phyloP scores from a whole-genome alignment of 306 rosid genomes.

The Pachyrhizus erosus region DNA sequence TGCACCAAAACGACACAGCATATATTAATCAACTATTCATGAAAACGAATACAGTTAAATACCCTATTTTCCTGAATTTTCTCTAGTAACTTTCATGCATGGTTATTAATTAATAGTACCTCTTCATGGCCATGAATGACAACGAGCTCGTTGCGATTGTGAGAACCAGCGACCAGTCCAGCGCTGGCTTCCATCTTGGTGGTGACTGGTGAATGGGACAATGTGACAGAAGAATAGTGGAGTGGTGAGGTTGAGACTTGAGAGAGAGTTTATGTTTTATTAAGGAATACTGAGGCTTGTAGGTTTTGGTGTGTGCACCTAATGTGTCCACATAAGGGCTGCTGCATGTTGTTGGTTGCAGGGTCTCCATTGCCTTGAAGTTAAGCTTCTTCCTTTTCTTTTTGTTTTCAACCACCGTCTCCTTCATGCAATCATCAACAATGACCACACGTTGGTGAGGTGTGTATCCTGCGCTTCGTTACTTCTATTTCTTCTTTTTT shows the following conservation, averaged over 20 bases:
- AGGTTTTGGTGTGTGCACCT: conserved; percentile 48
- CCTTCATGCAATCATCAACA: conserved; percentile 36
- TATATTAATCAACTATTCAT: neutral
- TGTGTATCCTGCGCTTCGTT: conserved; percentile 36
- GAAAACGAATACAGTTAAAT: neutral
- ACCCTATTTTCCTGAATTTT: neutral
- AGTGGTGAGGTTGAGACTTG: conserved; percentile 38
- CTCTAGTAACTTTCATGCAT: neutral
- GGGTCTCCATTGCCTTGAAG: conserved; percentile 88
- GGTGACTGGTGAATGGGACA: conserved; percentile 55
- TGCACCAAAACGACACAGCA: conserved; percentile 50
- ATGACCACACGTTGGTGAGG: conserved; percentile 30
- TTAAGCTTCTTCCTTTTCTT: conserved; percentile 69
- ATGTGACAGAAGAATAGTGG: neutral
- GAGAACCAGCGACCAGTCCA: conserved; percentile 51
- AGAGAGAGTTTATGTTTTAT: conserved; percentile 49
- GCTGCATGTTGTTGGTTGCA: conserved; percentile 73
- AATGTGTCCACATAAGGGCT: conserved; percentile 57
- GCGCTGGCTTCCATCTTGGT: conserved; percentile 55
- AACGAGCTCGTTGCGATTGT: conserved; percentile 50
- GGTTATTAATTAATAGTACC: conserved; percentile 9
- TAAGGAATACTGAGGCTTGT: conserved; percentile 30
- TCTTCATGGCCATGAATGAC: conserved; percentile 56
- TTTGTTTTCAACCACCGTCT: conserved; percentile 48
- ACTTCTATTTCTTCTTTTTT: neutral